Evolutionary conservation across 176 grass and related monocot species (phyloP), one percentile per base, ranked within the genome.

Genomic region (Chrysopogon serrulatus): DNA sequence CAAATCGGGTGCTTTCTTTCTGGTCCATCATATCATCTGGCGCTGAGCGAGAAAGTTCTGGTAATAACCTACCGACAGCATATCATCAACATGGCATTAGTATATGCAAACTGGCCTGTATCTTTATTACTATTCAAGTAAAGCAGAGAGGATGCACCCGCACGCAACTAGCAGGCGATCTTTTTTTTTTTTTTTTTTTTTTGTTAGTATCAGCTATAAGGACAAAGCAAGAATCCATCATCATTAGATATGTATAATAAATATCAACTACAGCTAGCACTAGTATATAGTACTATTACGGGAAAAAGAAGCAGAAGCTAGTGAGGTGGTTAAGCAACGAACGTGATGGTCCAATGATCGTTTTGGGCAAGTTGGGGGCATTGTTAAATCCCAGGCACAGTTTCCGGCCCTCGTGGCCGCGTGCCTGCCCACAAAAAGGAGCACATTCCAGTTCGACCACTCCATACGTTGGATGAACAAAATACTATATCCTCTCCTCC

Each of bases 401-500:
- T 16, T 62, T 77, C 9, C 0, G 10, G 73, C 23, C 78, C 42
- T 86, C 83, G 83, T 86, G 88, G 83, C 79, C 79, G 12, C 24
- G 28, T 90, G 45, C 44, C 17, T 53, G 31, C 36, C 83, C 79
- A 48, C 83, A 83, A 37, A 18, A 37, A 12, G 31, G 26, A 14
- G 24, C 59, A 62, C 59, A 19, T 47, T 30, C 28, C 30, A 66
- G 57, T 78, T 86, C 79, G 84, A 73, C 73, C 45, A 19, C 54
- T 79, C n/a, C 84, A 42, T 90, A 90, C 73, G 79, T 86, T 83
- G 84, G 79, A 90, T 86, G 79, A 90, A 86, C 79, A 83, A 90
- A 83, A 83, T 66, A 78, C 36, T 19, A 79, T 68, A 65, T 79
- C 68, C 12, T 53, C n/a, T n/a, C n/a, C n/a, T n/a, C n/a, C n/a